Conservation (phyloP, 345 rosid genomes). For the Viola odorata region DNA sequence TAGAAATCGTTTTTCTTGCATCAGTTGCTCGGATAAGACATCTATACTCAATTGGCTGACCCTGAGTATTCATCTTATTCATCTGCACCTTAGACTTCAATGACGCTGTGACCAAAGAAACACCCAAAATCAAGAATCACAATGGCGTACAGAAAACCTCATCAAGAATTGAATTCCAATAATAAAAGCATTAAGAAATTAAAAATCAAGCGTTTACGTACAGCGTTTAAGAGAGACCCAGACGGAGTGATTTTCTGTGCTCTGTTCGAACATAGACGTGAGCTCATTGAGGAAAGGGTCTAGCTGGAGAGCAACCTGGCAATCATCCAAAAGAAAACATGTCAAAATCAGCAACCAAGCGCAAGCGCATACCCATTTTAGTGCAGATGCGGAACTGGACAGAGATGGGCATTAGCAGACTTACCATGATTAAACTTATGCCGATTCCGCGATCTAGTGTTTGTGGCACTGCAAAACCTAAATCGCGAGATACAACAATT, state of each 20-base stretch:
- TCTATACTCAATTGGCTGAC: conserved; percentile 61
- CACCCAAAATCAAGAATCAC: not conserved
- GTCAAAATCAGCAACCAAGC: not conserved
- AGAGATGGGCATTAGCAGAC: too few species aligned
- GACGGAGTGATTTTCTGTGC: conserved; percentile 71
- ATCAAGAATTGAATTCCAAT: not conserved
- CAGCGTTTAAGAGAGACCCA: conserved; percentile 97
- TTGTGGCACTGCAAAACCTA: too few species aligned
- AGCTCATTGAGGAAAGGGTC: conserved; percentile 93
- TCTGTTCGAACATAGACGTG: conserved; percentile 79
- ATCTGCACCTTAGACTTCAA: conserved; percentile 70
- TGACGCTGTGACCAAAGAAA: conserved; percentile 44
- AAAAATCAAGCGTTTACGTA: conserved; percentile 16
- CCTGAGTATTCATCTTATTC: conserved; percentile 58
- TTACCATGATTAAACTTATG: too few species aligned
- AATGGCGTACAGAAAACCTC: not conserved
- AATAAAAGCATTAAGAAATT: not conserved
- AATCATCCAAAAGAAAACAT: not conserved
- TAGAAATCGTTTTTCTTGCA: conserved; percentile 71
- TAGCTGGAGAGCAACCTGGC: conserved; percentile 63
- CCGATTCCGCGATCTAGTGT: too few species aligned
- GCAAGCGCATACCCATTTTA: too few species aligned
- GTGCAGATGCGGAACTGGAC: too few species aligned
- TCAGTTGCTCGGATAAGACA: conserved; percentile 93
- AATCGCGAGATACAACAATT: too few species aligned